Evolutionary conservation across 1,139 yeast species (phyloP).

Genomic region (Nakaseomyces bracarensis): DNA sequence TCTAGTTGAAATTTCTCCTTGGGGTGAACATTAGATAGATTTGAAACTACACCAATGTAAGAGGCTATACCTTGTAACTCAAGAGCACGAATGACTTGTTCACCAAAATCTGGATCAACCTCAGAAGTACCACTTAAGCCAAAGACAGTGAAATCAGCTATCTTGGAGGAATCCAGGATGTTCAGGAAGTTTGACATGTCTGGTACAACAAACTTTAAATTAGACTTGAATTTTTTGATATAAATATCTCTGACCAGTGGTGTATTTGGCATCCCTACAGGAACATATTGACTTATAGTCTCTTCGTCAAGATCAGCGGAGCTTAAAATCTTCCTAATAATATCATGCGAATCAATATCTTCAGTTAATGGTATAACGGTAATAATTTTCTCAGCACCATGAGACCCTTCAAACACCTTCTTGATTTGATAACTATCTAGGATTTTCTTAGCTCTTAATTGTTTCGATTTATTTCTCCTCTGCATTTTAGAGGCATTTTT

Average conservation of each 20-base stretch:
- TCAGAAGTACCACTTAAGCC: conserved; percentile 80
- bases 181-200: conserved; percentile 57
- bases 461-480: conserved; percentile 72
- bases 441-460: conserved; percentile 67
- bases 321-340: conserved; percentile 45
- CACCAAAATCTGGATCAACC: conserved; percentile 73
- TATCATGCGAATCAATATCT: conserved; percentile 54
- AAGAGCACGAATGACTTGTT: conserved; percentile 76
- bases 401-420: conserved; percentile 68
- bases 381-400: conserved; percentile 76
- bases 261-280: conserved; percentile 38
- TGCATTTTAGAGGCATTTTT: conserved; percentile 55
- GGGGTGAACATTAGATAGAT: conserved; percentile 53
- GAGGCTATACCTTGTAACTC: conserved; percentile 91
- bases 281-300: conserved; percentile 5
- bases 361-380: conserved; percentile 72
- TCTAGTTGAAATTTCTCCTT: conserved; percentile 73
- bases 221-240: conserved; percentile 63
- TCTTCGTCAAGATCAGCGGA: conserved; percentile 29
- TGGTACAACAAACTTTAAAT: conserved; percentile 68
- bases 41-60: conserved; percentile 73
- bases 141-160: conserved; percentile 81
- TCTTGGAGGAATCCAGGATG: conserved; percentile 77
- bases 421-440: conserved; percentile 42
- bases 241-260: conserved; percentile 34